Conservation (phyloP, 805 yeast genomes). For the Hanseniaspora clermontiae region DNA sequence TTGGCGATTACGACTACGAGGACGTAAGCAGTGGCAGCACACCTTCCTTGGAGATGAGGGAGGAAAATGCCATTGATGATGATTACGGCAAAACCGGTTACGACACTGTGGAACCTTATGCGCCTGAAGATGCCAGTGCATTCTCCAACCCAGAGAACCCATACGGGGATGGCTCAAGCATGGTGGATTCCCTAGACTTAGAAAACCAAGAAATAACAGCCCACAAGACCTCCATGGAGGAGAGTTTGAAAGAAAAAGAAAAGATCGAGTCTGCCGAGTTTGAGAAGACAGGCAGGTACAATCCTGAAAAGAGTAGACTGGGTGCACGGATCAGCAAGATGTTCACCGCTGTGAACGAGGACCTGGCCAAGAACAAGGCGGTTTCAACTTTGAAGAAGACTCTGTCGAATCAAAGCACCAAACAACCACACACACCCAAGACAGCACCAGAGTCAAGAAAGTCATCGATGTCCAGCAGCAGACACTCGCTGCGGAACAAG, state of each 20-base stretch:
- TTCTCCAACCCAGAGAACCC: too few relatives aligned
- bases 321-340: conserved; percentile 28
- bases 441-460: too few relatives aligned
- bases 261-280: conserved; percentile 20
- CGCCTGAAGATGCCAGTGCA: neutral
- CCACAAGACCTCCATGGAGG: neutral
- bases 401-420: neutral
- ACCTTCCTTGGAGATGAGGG: neutral
- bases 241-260: conserved; percentile 21
- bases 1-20: neutral
- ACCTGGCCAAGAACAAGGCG: neutral
- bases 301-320: conserved; percentile 27
- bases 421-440: too few relatives aligned
- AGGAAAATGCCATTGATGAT: neutral
- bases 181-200: conserved; percentile 1
- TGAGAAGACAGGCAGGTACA: conserved; percentile 21
- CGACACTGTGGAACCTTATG: neutral
- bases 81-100: neutral
- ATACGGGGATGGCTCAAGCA: neutral
- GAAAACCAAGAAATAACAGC: conserved; percentile 2
- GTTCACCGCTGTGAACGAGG: conserved; percentile 16
- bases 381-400: neutral
- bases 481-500: conserved; percentile 1
- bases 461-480: conserved; percentile 5
- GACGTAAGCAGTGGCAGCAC: neutral